Conservation (phyloP, 2,329 filamentous ascomycete genomes). For the Fusarium brevicatenulatum region DNA sequence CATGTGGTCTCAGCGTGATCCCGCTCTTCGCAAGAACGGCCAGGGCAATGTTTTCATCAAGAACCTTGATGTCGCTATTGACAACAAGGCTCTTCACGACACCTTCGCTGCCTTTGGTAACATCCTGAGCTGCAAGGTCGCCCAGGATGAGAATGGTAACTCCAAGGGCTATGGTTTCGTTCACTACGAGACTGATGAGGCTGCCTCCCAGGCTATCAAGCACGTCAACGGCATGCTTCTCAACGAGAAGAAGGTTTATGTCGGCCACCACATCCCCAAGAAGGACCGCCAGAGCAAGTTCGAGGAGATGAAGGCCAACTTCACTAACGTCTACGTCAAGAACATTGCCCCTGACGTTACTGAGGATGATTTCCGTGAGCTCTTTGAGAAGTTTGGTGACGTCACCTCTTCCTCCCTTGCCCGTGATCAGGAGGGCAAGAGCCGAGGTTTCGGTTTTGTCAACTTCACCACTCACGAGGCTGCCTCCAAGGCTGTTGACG, state of each 20-base stretch:
- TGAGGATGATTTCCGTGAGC: conserved; percentile 92
- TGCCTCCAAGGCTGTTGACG: conserved; percentile 86
- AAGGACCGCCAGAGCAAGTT: conserved; percentile 99
- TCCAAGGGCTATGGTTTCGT: conserved; percentile 99
- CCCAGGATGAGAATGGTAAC: conserved; percentile 94
- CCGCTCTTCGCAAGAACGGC: conserved; percentile 97
- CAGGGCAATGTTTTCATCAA: conserved; percentile 99
- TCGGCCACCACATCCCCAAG: conserved; percentile 99
- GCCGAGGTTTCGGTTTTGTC: conserved; percentile 94
- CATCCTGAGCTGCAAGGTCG: conserved; percentile 99
- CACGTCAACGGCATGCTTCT: conserved; percentile 99
- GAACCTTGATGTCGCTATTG: conserved; percentile 97
- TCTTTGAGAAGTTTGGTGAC: conserved; percentile 92
- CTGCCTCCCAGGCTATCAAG: conserved; percentile 96
- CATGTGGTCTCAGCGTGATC: conserved; percentile 99
- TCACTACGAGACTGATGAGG: conserved; percentile 99
- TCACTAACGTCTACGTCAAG: conserved; percentile 99
- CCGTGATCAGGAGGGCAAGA: conserved; percentile 89
- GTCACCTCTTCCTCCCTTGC: conserved; percentile 96
- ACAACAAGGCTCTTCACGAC: conserved; percentile 99
- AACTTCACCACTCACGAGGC: conserved; percentile 94
- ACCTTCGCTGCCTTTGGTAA: conserved; percentile 99
- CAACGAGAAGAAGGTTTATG: conserved; percentile 99
- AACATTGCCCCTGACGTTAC: conserved; percentile 87
- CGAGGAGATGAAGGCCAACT: conserved; percentile 99